Conservation (phyloP, 441 rosid species). For the Biscutella laevigata region DNA sequence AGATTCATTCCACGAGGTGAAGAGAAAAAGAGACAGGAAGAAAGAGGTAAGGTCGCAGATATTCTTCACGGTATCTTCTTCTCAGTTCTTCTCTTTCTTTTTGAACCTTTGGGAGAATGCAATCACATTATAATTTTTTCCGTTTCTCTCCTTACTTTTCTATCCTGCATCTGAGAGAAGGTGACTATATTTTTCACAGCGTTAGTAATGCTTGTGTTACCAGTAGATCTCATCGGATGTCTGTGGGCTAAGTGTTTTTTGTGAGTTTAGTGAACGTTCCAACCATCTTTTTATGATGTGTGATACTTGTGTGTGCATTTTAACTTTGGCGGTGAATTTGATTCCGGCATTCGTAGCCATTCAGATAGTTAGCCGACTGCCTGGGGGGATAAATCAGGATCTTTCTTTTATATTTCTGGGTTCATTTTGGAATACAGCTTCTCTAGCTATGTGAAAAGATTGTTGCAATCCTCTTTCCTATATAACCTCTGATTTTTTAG, state of each 20-base stretch:
- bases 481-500: slow-evolving; percentile 18
- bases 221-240: background rate
- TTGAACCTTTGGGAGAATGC: background rate
- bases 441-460: background rate
- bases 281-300: background rate
- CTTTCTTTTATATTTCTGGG: background rate
- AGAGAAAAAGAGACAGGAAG: slow-evolving; percentile 68
- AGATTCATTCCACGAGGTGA: slow-evolving; percentile 87
- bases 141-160: background rate
- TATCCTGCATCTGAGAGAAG: background rate
- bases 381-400: background rate
- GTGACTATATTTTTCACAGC: background rate
- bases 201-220: background rate
- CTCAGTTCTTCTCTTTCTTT: background rate
- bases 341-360: too few species aligned
- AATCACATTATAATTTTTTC: background rate
- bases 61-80: background rate
- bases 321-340: too few species aligned
- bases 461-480: background rate
- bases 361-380: background rate
- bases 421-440: background rate
- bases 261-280: background rate
- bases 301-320: background rate
- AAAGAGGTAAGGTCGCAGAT: slow-evolving; percentile 56
- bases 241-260: background rate